Evolutionary conservation across 352 stramenopile genomes (phyloP), one percentile per base, ranked within the genome.

Genomic region (Phytophthora citrophthora): DNA sequence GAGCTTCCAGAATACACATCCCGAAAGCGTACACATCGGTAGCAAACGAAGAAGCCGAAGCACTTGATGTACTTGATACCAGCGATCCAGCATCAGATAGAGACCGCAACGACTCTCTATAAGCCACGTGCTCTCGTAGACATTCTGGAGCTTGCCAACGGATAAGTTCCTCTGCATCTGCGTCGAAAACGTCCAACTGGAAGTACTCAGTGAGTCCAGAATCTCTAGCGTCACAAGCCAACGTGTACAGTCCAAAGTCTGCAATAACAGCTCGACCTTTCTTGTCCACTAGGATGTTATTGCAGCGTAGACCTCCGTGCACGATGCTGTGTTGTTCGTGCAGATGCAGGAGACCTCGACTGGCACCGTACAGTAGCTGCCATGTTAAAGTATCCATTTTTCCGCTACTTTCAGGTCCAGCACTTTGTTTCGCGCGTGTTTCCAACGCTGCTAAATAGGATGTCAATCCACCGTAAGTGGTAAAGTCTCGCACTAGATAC

Each of bases 1-100:
- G 57, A 1, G 80, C 74, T 38, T 94, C 83, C 6, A 90, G n/a
- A 23, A 92, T 89, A 39, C 77, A 90, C 83, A 94, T 90, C n/a
- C 85, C 85, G 34, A 92, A 84, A 11, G 81, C 77, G 57, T 89
- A 94, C 36, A 92, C 73, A 49, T 94, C 83, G 0, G 72, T 78
- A 2, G 72, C 68, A 20, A 84, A 87, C 1, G 76, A 76, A 11
- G 52, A 75, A 1, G 74, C 55, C 0, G 65, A 77, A 8, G 57
- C 60, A 57, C 57, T 70, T 9, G 52, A 13, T 15, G 29, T 32
- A 20, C 48, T 76, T 24, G 58, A 62, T 13, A 55, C 23, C 34
- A 74, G 6, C 9, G 50, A 66, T 6, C 11, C 52, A 0, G 31
- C 43, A 4, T 77, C 64, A 6, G 67, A 66, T 1, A 75, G 40